Percentiles rank a stretch among this genome's conserved stretches.
phyloP scores from a whole-genome alignment of 192 early-diverging fungal species.

The Tieghemiomyces parasiticus region DNA sequence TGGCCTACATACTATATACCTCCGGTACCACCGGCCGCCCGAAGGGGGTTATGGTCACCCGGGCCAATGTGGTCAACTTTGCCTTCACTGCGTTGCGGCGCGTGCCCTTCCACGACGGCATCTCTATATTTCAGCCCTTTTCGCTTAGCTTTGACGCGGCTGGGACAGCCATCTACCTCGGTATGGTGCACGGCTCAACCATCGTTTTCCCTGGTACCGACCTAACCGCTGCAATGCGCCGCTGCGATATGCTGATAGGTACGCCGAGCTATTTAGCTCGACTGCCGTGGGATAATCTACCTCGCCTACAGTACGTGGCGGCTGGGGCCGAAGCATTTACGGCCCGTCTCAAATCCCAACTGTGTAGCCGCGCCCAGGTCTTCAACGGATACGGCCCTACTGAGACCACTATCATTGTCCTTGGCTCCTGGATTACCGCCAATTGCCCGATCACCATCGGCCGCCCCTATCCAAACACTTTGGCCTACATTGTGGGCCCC shows the following conservation, averaged over 20 bases:
- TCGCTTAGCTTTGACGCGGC: background rate
- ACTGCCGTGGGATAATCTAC: background rate
- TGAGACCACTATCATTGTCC: background rate
- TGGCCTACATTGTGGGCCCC: slow-evolving; percentile 15
- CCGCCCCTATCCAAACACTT: slow-evolving; percentile 10
- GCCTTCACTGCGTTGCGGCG: background rate
- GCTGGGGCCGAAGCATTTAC: background rate
- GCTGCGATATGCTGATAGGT: background rate
- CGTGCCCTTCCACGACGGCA: background rate
- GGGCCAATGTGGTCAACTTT: background rate
- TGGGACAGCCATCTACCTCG: background rate
- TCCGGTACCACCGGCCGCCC: slow-evolving; percentile 1
- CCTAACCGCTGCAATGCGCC: background rate
- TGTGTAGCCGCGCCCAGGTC: background rate
- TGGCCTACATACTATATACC: background rate
- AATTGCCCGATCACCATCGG: slow-evolving; percentile 15
- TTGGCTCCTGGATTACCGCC: background rate
- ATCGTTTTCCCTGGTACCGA: background rate
- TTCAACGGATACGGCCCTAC: background rate
- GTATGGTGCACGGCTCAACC: background rate
- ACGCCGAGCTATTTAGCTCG: background rate
- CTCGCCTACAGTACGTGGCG: background rate
- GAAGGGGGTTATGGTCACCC: background rate
- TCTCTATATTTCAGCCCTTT: background rate
- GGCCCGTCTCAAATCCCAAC: background rate